Base-by-base conservation (phyloP, 441 rosid genomes). In the Bocquillonia castaneifolia region DNA sequence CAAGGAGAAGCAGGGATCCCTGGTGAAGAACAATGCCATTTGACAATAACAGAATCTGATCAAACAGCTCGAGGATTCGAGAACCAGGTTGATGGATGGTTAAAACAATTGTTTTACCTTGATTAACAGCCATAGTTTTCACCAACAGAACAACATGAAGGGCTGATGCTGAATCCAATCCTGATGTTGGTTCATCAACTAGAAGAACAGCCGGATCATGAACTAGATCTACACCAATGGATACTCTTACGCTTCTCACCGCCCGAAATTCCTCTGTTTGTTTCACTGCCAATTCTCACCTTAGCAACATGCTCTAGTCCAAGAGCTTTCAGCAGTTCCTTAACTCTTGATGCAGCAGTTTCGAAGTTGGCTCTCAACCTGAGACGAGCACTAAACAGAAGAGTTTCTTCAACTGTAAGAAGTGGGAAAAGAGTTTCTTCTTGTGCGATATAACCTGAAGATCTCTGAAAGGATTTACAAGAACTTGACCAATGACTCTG, bases 71-170 rank as follows among this genome's bases (percentile, higher is more conserved):
- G 34, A 90, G 84, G 68, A 90, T 88, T 71, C 86, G 83, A 79
- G 84, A 90, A 61, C 88, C 85, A 22, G 97, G 94, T 72, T 90
- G 97, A 73, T 90, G 97, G 12, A 90, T 86, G 14, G 92, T 86
- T 72, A 90, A 70, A 32, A 86, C 64, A 22, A 88, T 80, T 0
- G 97, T 90, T 6, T 89, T 70, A 59, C 77, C 74, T 66, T 86
- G 85, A 6, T 85, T 80, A 5, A 53, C 34, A 9, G 94, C 85
- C 17, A 88, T 86, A 13, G 87, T 69, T 74, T 85, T 86, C 57
- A 90, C 78, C 61, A 80, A 82, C 69, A 80, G 71, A 31, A 88
- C 71, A 4, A 90, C 87, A n/a, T 88, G 86, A 56, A 75, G 85
- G 56, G 97, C 94, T 1, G 96, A 90, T 31, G 78, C 82, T 54